Evolutionary conservation across 768 basidiomycete species (phyloP).

Genomic region (Tremella fuciformis): DNA sequence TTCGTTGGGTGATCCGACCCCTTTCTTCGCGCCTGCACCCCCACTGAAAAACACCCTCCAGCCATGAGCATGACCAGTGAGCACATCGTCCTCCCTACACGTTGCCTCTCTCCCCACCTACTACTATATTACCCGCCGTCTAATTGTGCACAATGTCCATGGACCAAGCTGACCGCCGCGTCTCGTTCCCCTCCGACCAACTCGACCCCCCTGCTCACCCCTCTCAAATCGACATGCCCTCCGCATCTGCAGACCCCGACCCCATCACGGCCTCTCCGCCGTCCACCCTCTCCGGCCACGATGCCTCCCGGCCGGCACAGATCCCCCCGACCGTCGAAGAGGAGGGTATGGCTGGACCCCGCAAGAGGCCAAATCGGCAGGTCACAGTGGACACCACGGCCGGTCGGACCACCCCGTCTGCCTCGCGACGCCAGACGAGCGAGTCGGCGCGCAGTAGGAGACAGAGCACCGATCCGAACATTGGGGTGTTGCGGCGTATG

Average conservation of each 20-base stretch:
- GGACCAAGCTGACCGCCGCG: conserved; percentile 4
- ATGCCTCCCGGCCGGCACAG: background rate
- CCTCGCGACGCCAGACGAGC: background rate
- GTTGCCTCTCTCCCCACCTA: background rate
- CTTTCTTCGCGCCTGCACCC: too few species aligned
- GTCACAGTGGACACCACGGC: conserved; percentile 3
- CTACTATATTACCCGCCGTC: conserved; percentile 1
- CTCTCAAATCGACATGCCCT: background rate
- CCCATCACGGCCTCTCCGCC: background rate
- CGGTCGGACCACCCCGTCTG: background rate
- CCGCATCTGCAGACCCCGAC: background rate
- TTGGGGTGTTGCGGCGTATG: conserved; percentile 40
- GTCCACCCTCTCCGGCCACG: too few species aligned
- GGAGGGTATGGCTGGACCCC: background rate
- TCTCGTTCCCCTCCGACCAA: conserved; percentile 1
- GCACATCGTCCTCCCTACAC: background rate
- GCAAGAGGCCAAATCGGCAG: conserved; percentile 1
- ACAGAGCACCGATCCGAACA: conserved; percentile 22
- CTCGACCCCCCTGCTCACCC: conserved; percentile 1
- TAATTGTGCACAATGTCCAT: background rate
- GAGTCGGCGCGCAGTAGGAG: conserved; percentile 1
- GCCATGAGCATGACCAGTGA: conserved; percentile 2
- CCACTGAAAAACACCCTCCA: too few species aligned
- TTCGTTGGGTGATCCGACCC: too few species aligned
- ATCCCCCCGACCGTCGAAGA: background rate